phyloP scores from a whole-genome alignment of 2,329 filamentous ascomycete genomes.

The Dothidotthia symphoricarpi region DNA sequence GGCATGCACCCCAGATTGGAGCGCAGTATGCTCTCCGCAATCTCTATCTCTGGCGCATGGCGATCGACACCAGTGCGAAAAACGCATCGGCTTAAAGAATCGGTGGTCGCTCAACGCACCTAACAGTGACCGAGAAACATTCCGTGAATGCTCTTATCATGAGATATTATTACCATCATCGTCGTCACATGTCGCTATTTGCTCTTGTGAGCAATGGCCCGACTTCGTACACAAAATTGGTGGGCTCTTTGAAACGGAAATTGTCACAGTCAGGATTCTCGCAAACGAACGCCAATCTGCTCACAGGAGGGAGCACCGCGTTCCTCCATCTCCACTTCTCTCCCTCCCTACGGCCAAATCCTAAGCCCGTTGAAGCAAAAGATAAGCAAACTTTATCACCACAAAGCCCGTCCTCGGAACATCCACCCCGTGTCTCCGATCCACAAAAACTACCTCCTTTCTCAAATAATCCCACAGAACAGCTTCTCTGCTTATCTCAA shows the following conservation, averaged over 20 bases:
- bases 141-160: not conserved
- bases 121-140: slow-evolving; percentile 4
- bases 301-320: slow-evolving; percentile 13
- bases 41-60: slow-evolving; percentile 15
- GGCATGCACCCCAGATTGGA: slow-evolving; percentile 27
- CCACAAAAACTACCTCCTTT: slow-evolving; percentile 2
- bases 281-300: slow-evolving; percentile 18
- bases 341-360: too few species aligned
- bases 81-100: too few species aligned
- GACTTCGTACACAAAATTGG: too few species aligned
- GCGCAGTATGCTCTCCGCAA: slow-evolving; percentile 20
- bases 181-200: slow-evolving; percentile 4
- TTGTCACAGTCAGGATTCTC: slow-evolving; percentile 3
- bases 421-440: too few species aligned
- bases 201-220: not conserved
- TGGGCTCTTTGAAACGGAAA: too few species aligned
- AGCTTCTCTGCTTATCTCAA: slow-evolving; percentile 1
- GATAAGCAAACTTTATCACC: too few species aligned
- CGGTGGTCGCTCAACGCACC: too few species aligned
- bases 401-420: too few species aligned
- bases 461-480: slow-evolving; percentile 1
- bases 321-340: slow-evolving; percentile 5
- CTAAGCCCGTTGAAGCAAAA: too few species aligned
- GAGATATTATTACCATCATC: too few species aligned
- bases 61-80: slow-evolving; percentile 7